Evolutionary conservation across 768 basidiomycete species (phyloP).

Genomic region (Calocybe cyanea): DNA sequence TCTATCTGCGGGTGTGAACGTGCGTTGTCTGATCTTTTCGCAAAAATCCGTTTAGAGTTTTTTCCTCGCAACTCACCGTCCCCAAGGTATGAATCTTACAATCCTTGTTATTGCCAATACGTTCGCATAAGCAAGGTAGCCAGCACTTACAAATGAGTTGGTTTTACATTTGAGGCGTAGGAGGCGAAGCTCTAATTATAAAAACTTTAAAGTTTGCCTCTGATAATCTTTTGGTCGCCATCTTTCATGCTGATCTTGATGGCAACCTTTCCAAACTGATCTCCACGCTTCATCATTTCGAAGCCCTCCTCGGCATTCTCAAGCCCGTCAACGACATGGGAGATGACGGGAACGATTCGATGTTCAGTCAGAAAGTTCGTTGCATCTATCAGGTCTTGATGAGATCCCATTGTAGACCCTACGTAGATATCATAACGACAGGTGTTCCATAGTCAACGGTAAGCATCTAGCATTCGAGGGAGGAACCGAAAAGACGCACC

Average conservation of each 20-base stretch:
- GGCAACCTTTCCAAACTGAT: slow-evolving; percentile 79
- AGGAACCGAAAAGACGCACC: slow-evolving; percentile 38
- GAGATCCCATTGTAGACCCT: slow-evolving; percentile 88
- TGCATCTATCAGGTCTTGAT: slow-evolving; percentile 66
- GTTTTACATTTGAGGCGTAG: too few relatives aligned
- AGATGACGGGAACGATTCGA: slow-evolving; percentile 65
- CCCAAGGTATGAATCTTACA: too few relatives aligned
- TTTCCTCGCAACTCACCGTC: too few relatives aligned
- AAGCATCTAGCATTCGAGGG: background rate
- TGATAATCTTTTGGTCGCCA: background rate
- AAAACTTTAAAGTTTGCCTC: slow-evolving; percentile 10
- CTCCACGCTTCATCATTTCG: slow-evolving; percentile 55
- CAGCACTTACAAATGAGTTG: too few relatives aligned
- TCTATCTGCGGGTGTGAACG: too few relatives aligned
- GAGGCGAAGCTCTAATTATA: too few relatives aligned
- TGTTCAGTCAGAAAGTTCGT: slow-evolving; percentile 67
- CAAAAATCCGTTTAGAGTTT: too few relatives aligned
- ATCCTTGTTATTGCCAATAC: too few relatives aligned
- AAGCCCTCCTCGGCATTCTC: slow-evolving; percentile 66
- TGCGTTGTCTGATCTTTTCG: too few relatives aligned
- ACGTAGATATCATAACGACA: background rate
- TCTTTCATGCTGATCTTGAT: slow-evolving; percentile 34
- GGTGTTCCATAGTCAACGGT: background rate
- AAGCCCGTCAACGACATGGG: slow-evolving; percentile 66
- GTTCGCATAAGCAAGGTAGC: too few relatives aligned